Conservation (phyloP, 441 rosid genomes). For the Populus hybrid region DNA sequence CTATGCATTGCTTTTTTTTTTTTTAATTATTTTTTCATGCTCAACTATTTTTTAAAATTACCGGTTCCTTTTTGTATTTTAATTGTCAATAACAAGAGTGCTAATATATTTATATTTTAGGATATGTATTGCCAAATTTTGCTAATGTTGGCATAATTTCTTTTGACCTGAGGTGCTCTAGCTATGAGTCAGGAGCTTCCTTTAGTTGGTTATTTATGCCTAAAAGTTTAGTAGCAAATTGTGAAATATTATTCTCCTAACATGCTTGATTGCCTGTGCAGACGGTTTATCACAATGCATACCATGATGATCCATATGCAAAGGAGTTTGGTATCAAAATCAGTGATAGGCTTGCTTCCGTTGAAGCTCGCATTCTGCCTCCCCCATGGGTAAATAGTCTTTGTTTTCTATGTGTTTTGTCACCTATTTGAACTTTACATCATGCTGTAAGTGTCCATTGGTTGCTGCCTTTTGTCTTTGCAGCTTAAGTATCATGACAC, state of each 20-base stretch:
- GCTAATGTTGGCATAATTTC: neutral
- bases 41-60: neutral
- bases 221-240: neutral
- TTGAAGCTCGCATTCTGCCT: slow-evolving; percentile 84
- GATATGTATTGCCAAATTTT: neutral
- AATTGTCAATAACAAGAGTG: neutral
- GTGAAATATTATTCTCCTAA: neutral
- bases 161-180: neutral
- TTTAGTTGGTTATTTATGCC: neutral
- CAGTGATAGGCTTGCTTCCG: slow-evolving; percentile 68
- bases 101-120: too few species aligned
- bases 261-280: neutral
- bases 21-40: neutral
- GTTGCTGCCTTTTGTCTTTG: neutral
- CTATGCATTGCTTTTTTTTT: neutral
- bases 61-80: neutral
- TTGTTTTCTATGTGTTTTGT: neutral
- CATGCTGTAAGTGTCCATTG: neutral
- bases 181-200: neutral
- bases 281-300: slow-evolving; percentile 54
- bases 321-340: slow-evolving; percentile 32
- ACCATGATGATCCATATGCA: slow-evolving; percentile 65
- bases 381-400: slow-evolving; percentile 70
- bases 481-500: slow-evolving; percentile 8
- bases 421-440: neutral